These are phyloP conservation scores for Trichoderma gracile DNA, from an alignment of 2,329 filamentous ascomycete genomes.

Conservation along the genomic window DNA sequence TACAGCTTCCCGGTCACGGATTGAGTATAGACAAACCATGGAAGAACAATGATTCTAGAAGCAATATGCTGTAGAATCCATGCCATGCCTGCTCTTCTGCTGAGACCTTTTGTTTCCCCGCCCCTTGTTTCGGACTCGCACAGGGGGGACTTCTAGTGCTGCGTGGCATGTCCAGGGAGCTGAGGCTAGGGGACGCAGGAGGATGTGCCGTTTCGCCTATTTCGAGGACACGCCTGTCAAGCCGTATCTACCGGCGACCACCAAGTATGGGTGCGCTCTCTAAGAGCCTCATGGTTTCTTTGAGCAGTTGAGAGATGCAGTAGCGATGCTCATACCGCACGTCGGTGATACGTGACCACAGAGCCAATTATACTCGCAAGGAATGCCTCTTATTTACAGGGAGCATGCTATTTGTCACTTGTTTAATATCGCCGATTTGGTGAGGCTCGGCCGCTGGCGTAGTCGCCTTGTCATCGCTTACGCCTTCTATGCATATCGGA, in stretches of 20 bases:
- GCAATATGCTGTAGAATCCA: no score
- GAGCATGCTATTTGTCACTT: no score
- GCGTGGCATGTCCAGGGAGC: neutral
- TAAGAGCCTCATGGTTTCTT: neutral
- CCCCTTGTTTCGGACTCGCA: neutral
- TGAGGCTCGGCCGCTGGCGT: neutral
- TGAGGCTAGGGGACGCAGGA: slow-evolving; percentile 7
- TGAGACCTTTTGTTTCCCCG: neutral
- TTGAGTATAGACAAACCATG: neutral
- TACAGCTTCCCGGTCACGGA: neutral
- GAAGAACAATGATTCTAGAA: neutral
- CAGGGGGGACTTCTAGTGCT: neutral
- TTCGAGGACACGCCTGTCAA: neutral
- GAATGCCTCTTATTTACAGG: no score
- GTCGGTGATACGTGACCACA: no score
- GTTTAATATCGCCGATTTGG: neutral
- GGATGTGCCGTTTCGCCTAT: slow-evolving; percentile 10
- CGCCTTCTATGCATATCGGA: no score
- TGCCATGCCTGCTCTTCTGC: neutral
- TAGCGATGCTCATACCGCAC: no score
- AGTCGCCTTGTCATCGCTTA: no score
- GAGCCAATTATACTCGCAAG: no score
- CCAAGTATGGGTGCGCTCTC: neutral
- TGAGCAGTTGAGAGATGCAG: neutral
- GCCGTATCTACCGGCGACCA: neutral